Evolutionary conservation across 2,329 filamentous ascomycete genomes (phyloP).

Genomic region (Phyllosticta citriasiana): DNA sequence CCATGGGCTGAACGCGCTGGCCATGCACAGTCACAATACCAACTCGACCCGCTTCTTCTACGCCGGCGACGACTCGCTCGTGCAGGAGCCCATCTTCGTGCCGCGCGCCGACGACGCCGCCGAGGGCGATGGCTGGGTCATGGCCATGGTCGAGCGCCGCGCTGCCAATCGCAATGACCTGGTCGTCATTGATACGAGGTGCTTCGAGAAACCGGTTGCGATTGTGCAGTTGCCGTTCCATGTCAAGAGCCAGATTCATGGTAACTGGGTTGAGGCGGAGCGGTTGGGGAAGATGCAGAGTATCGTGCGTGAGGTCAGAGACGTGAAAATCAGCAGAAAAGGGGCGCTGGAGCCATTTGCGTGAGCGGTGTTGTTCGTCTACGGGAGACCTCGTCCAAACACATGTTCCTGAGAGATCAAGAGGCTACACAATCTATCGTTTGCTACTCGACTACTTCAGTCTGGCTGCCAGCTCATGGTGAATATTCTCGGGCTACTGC

Average conservation of each 20-base stretch:
- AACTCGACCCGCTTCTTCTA: conserved; percentile 19
- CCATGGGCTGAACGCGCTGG: conserved; percentile 9
- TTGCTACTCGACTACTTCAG: too few relatives aligned
- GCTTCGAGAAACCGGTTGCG: conserved; percentile 27
- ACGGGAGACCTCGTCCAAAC: too few relatives aligned
- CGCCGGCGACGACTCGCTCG: conserved; percentile 25
- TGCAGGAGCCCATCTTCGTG: conserved; percentile 44
- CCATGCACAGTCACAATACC: conserved; percentile 12
- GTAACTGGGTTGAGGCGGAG: conserved; percentile 22
- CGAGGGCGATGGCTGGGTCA: conserved; percentile 41
- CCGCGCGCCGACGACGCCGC: conserved; percentile 29
- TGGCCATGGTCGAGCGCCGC: conserved; percentile 33
- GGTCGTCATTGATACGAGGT: conserved; percentile 27
- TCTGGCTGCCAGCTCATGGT: too few relatives aligned
- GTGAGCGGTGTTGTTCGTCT: neutral
- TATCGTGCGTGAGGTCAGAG: neutral
- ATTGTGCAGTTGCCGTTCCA: conserved; percentile 28
- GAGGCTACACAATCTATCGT: too few relatives aligned
- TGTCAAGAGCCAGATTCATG: conserved; percentile 22
- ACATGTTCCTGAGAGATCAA: too few relatives aligned
- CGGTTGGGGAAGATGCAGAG: conserved; percentile 2
- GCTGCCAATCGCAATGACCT: conserved; percentile 20
- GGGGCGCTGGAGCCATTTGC: conserved; percentile 7
- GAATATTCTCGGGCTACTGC: too few relatives aligned
- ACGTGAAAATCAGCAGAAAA: conserved; percentile 1